Evolutionary conservation across 139 green algal genomes (phyloP).

Genomic region (Chlamydomonas sp.): DNA sequence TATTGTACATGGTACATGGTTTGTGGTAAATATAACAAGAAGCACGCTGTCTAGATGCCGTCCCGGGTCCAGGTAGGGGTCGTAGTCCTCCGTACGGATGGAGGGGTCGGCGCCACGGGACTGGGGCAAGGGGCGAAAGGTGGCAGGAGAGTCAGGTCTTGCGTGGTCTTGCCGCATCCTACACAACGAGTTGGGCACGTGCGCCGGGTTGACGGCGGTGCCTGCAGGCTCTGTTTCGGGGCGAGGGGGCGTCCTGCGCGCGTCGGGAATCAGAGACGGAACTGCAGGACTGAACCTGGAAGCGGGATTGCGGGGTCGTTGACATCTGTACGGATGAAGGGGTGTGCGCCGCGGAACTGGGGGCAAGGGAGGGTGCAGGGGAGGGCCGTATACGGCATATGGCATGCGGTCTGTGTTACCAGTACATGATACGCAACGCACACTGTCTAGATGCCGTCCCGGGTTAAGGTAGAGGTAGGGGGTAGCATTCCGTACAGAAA

Average conservation of each 20-base stretch:
- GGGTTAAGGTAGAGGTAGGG: slow-evolving; percentile 88
- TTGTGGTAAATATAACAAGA: not conserved
- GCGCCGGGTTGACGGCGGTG: not conserved
- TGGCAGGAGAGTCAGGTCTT: too few relatives aligned
- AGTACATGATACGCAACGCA: not conserved
- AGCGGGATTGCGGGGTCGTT: slow-evolving; percentile 90
- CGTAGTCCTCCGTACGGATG: slow-evolving; percentile 77
- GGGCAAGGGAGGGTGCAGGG: not conserved
- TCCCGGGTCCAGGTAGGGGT: slow-evolving; percentile 87
- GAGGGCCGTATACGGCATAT: not conserved
- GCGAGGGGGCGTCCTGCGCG: not conserved
- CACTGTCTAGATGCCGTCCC: not conserved
- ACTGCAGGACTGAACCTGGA: slow-evolving; percentile 63
- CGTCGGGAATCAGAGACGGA: too few relatives aligned
- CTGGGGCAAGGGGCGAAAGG: slow-evolving; percentile 39
- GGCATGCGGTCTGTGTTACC: not conserved
- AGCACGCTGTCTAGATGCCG: not conserved
- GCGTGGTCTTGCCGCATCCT: too few relatives aligned
- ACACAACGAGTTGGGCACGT: not conserved
- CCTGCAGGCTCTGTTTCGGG: too few relatives aligned
- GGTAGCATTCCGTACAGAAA: slow-evolving; percentile 77
- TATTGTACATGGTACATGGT: not conserved
- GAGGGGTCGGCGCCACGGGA: slow-evolving; percentile 86
- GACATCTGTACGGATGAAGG: slow-evolving; percentile 75
- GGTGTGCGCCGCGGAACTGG: slow-evolving; percentile 89